Conservation (phyloP, 2,329 filamentous ascomycete genomes). For the Alternaria sp. region DNA sequence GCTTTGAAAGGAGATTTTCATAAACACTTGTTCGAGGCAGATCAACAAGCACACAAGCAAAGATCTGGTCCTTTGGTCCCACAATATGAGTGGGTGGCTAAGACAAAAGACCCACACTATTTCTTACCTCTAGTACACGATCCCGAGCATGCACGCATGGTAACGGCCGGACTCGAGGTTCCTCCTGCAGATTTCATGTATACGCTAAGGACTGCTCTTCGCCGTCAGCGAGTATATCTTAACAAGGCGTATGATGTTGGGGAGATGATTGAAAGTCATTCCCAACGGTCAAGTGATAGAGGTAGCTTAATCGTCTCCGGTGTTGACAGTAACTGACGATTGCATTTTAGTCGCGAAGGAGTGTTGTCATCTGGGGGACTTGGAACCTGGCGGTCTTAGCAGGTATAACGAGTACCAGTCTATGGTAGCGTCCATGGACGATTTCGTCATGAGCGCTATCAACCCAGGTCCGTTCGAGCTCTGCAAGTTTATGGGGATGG, state of each 20-base stretch:
- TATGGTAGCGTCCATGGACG: slow-evolving; percentile 46
- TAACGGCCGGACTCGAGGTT: slow-evolving; percentile 22
- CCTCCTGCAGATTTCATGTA: slow-evolving; percentile 24
- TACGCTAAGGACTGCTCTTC: slow-evolving; percentile 22
- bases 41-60: neutral
- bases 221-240: slow-evolving; percentile 8
- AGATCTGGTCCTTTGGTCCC: neutral
- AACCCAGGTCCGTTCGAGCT: slow-evolving; percentile 33
- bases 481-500: slow-evolving; percentile 30
- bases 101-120: slow-evolving; percentile 18
- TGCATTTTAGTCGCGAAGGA: slow-evolving; percentile 52
- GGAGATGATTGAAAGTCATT: slow-evolving; percentile 41
- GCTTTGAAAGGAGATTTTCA: neutral
- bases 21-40: neutral
- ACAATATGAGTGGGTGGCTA: neutral
- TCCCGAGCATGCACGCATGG: slow-evolving; percentile 6
- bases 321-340: neutral
- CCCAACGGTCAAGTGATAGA: slow-evolving; percentile 46
- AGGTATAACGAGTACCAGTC: slow-evolving; percentile 50
- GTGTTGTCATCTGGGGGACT: slow-evolving; percentile 56
- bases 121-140: slow-evolving; percentile 27
- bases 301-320: slow-evolving; percentile 24
- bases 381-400: slow-evolving; percentile 51
- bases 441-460: slow-evolving; percentile 27
- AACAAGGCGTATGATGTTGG: slow-evolving; percentile 20